Base-by-base conservation (phyloP, 768 basidiomycete genomes). In the Gloeophyllum trabeum region DNA sequence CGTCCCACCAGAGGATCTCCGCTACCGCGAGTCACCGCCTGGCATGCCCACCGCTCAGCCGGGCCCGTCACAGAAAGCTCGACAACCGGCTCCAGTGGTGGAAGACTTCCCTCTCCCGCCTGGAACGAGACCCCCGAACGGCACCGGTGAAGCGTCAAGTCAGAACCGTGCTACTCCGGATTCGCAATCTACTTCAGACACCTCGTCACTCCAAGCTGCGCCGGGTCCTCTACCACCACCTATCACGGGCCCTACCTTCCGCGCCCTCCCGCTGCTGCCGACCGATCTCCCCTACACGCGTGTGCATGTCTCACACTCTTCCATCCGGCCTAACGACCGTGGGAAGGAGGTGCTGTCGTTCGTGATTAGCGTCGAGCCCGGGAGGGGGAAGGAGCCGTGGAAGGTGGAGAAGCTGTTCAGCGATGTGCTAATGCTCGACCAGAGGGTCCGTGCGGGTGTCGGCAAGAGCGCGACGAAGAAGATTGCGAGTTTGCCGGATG, bases 271-370 rank as follows among this genome's bases (percentile, higher is more conserved):
- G 10, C 65, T 88, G 20, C 59, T 88, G 18, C 64, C 76, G 3
- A 60, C 65, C 12, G 87, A 94, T 53, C 78, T 98, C 12, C 77
- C 78, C 26, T 71, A 70, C 39, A 88, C 90, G 2, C 69, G 63
- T 21, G 69, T 89, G 43, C 56, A 61, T 5, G 90, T 97, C 22
- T 78, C 79, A 2, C 80, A 81, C 43, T 91, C 88, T 10, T 79
- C 83, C 39, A 89, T 97, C 43, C 76, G 80, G 14, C 78, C 89
- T 4, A 97, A 94, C 53, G 87, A 94, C 46, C 73, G 81, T 40
- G 88, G 90, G 40, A 91, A 90, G 58, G 94, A 98, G 52, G 87
- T 93, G 2, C 64, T 97, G 32, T 89, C 83, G 5, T 97, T 98
- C 60, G 66, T 90, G 47, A 75, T 97, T 40, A 62, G 64, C 39